phyloP scores from a whole-genome alignment of 2,329 filamentous ascomycete species.

The Spiromastix sp. region DNA sequence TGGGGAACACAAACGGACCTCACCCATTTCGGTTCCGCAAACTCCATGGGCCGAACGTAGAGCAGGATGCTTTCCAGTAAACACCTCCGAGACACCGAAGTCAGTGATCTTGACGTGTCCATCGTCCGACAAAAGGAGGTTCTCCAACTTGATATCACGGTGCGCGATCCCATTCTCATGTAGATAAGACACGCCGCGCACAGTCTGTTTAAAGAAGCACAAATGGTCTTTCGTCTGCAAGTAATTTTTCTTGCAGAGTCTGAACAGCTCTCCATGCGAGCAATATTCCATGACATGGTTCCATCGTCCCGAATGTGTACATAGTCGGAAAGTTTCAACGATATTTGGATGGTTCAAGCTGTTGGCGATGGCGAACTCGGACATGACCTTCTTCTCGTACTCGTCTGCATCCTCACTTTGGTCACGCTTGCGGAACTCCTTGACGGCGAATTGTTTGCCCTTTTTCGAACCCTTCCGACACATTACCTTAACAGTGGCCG shows the following conservation, averaged over 20 bases:
- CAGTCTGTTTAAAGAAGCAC: slow-evolving; percentile 82
- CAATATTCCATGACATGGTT: slow-evolving; percentile 94
- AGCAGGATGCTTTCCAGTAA: slow-evolving; percentile 71
- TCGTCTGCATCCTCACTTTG: slow-evolving; percentile 59
- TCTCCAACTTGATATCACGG: slow-evolving; percentile 84
- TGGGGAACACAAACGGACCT: slow-evolving; percentile 60
- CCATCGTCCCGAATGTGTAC: slow-evolving; percentile 64
- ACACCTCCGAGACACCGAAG: slow-evolving; percentile 82
- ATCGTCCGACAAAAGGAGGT: slow-evolving; percentile 66
- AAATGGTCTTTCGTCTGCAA: slow-evolving; percentile 59
- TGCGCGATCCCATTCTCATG: slow-evolving; percentile 80
- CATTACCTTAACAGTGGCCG: slow-evolving; percentile 75
- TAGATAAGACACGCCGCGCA: slow-evolving; percentile 72
- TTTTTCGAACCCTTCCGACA: slow-evolving; percentile 52
- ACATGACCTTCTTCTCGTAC: slow-evolving; percentile 83
- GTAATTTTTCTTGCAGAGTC: slow-evolving; percentile 60
- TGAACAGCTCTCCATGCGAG: slow-evolving; percentile 68
- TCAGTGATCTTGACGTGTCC: slow-evolving; percentile 85
- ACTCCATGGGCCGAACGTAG: slow-evolving; percentile 61
- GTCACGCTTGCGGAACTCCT: slow-evolving; percentile 71
- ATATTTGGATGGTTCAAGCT: slow-evolving; percentile 80
- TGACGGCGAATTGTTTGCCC: slow-evolving; percentile 66
- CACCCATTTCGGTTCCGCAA: slow-evolving; percentile 63
- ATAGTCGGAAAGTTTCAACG: slow-evolving; percentile 67
- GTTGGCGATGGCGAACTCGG: slow-evolving; percentile 80